A percentile compares a stretch with the other conserved stretches of the same genome.
phyloP scores from a whole-genome alignment of 129 eudicot species.

The Chrysanthemum lavandulifolium region DNA sequence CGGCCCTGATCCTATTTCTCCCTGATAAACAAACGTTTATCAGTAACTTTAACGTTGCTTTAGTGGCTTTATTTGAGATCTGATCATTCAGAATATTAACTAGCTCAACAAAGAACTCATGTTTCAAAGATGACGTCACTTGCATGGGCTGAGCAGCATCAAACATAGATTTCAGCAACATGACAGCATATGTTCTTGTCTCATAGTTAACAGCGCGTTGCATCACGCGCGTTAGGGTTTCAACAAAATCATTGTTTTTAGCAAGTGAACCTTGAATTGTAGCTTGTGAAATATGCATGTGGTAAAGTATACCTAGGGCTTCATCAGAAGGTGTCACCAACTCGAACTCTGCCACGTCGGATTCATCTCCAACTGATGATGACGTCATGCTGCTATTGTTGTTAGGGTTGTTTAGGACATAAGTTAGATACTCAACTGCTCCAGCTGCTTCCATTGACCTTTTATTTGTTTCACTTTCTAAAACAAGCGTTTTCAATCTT shows the following conservation, averaged over 20 bases:
- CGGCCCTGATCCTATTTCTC: slow-evolving; percentile 50
- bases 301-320: slow-evolving; percentile 37
- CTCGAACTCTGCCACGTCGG: slow-evolving; percentile 21
- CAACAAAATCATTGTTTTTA: slow-evolving; percentile 24
- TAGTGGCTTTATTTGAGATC: slow-evolving; percentile 44
- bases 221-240: slow-evolving; percentile 34
- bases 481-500: slow-evolving; percentile 42
- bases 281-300: slow-evolving; percentile 37
- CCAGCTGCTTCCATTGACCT: slow-evolving; percentile 52
- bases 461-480: slow-evolving; percentile 46
- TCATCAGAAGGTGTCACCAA: slow-evolving; percentile 30
- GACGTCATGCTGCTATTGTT: neutral
- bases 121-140: slow-evolving; percentile 20
- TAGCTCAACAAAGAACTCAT: slow-evolving; percentile 39
- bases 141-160: slow-evolving; percentile 29
- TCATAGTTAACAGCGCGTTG: slow-evolving; percentile 36
- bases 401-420: slow-evolving; percentile 18
- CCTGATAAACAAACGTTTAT: slow-evolving; percentile 43
- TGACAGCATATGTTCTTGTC: slow-evolving; percentile 38
- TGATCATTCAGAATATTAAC: slow-evolving; percentile 42
- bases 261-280: slow-evolving; percentile 22
- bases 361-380: slow-evolving; percentile 1
- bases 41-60: slow-evolving; percentile 47
- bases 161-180: slow-evolving; percentile 31
- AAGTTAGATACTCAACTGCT: slow-evolving; percentile 37